Evolutionary conservation across 2,329 filamentous ascomycete genomes (phyloP), one percentile per base, ranked within the genome.

Genomic region (Colletotrichum salicis): DNA sequence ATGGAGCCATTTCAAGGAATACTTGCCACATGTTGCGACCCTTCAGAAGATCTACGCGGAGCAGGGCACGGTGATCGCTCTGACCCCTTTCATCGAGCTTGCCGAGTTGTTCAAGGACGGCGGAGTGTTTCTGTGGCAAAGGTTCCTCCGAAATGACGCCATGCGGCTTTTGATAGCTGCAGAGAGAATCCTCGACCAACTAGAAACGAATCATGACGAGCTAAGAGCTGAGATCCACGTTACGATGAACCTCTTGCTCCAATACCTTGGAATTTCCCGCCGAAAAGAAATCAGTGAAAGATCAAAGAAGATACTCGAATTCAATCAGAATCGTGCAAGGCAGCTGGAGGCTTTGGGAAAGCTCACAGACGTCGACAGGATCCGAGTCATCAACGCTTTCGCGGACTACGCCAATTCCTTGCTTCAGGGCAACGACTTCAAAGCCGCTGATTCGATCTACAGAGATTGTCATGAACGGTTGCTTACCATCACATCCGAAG

Each of bases 1-100:
- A 54, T 74, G 74, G 74, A 73, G 67, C 33, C 64, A 70, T 41
- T 75, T 74, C 71, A 75, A 74, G 48, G 70, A 75, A 64, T 75
- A 74, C 55, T 29, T 75, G n/a, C 72, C 72, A 5, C 74, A 75
- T 60, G 74, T 75, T 5, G 62, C 73, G 4, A 67, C 45, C 13
- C 70, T 75, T 2, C 74, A 75, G 62, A 59, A 64, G 22, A 64
- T 68, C 33, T 75, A 73, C 59, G 64, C 66, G 4, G 67, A 70
- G 22, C 67, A 61, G 15, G 35, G 69, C 6, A 65, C 67, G 8
- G 35, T 62, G 2, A 31, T 65, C 10, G 51, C 60, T 11, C 27
- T 65, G 48, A 63, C 55, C 0, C 74, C 74, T 13, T 75, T 71
- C 52, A 51, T 75, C 5, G 63, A 59, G 24, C 60, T 75, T 15